These are phyloP conservation scores for Endocarpon pusillum DNA, from an alignment of 495 filamentous ascomycete genomes.

Conservation along the genomic window DNA sequence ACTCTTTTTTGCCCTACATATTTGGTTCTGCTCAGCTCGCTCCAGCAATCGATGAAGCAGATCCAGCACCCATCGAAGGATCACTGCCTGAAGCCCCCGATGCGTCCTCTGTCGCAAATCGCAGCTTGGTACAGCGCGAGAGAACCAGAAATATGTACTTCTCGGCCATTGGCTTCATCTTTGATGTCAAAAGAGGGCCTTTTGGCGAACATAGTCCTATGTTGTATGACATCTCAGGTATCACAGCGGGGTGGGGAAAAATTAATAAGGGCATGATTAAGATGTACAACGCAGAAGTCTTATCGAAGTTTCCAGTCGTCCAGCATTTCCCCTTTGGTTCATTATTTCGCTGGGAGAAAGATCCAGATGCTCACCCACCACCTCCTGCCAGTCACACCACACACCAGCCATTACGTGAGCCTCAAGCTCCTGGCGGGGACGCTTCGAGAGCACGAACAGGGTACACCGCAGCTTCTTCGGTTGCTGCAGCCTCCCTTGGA, in stretches of 20 bases:
- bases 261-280: conserved; percentile 87
- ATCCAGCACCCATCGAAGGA: conserved; percentile 55
- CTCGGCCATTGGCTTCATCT: conserved; percentile 94
- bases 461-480: conserved; percentile 5
- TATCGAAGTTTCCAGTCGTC: conserved; percentile 54
- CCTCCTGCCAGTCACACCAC: conserved; percentile 35
- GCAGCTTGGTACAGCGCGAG: conserved; percentile 45
- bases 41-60: conserved; percentile 47
- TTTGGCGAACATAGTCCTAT: conserved; percentile 99
- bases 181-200: conserved; percentile 91
- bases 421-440: conserved; percentile 5
- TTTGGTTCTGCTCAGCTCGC: conserved; percentile 79
- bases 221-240: conserved; percentile 84
- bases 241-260: conserved; percentile 86
- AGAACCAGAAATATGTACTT: conserved; percentile 79
- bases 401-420: conserved; percentile 29
- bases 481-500: conserved; percentile 5
- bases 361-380: conserved; percentile 39
- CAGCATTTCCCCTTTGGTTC: conserved; percentile 62
- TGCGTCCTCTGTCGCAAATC: conserved; percentile 49
- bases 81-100: conserved; percentile 54
- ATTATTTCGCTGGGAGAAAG: conserved; percentile 65
- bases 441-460: conserved; percentile 11
- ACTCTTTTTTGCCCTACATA: conserved; percentile 92
- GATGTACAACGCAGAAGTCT: conserved; percentile 55